phyloP scores from a whole-genome alignment of 2,329 filamentous ascomycete species.

The Botryotinia globosa region DNA sequence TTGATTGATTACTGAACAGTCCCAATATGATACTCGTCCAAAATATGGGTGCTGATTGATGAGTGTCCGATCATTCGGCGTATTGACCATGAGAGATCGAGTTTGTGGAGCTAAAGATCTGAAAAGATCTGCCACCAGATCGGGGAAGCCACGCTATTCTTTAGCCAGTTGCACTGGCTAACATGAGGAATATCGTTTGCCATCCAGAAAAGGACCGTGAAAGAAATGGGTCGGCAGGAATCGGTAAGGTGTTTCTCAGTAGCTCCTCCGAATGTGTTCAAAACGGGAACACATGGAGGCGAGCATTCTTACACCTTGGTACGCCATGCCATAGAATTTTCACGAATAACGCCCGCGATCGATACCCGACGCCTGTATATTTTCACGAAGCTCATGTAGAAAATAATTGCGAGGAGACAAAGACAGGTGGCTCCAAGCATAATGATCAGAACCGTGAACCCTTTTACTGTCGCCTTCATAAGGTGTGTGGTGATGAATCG shows the following conservation, averaged over 20 bases:
- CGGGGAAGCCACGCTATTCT: neutral
- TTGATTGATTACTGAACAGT: slow-evolving; percentile 5
- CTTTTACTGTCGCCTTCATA: slow-evolving; percentile 12
- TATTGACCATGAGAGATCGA: neutral
- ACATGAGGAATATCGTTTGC: neutral
- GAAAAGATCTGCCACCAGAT: slow-evolving; percentile 1
- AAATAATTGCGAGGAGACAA: slow-evolving; percentile 1
- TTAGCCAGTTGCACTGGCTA: neutral
- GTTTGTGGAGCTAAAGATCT: neutral
- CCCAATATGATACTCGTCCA: neutral
- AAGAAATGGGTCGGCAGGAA: neutral
- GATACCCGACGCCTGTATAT: slow-evolving; percentile 5
- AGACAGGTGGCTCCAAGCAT: neutral
- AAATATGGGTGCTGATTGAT: neutral
- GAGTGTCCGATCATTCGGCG: neutral
- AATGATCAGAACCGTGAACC: slow-evolving; percentile 7
- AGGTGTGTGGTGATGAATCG: neutral
- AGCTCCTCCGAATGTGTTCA: slow-evolving; percentile 4
- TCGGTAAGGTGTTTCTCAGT: slow-evolving; percentile 3
- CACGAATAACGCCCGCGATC: slow-evolving; percentile 5
- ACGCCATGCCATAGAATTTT: slow-evolving; percentile 12
- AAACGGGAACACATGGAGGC: neutral
- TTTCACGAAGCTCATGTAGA: slow-evolving; percentile 11
- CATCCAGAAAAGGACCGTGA: neutral
- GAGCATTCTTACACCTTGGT: slow-evolving; percentile 13